phyloP scores from a whole-genome alignment of 768 basidiomycete species.

The Serendipita vermifera region DNA sequence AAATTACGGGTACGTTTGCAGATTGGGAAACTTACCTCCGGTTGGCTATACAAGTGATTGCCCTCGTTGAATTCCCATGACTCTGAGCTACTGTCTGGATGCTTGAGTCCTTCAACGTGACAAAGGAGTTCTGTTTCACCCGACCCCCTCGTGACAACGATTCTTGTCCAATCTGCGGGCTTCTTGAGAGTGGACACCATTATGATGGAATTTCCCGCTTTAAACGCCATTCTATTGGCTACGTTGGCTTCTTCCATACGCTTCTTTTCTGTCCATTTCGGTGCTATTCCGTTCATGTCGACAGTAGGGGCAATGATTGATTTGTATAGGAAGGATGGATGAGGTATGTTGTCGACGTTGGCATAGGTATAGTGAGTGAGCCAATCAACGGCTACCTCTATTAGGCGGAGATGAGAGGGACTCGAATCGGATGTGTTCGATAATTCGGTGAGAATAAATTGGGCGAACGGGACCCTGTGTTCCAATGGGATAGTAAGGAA shows the following conservation, averaged over 20 bases:
- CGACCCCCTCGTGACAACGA: constrained; percentile 71
- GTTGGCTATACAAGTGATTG: no score
- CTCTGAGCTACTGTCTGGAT: no score
- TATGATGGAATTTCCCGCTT: constrained; percentile 70
- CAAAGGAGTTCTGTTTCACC: constrained; percentile 77
- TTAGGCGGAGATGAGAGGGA: constrained; percentile 65
- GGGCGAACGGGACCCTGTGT: constrained; percentile 66
- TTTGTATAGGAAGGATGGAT: constrained; percentile 63
- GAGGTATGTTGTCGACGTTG: constrained; percentile 81
- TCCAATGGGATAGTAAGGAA: constrained; percentile 76
- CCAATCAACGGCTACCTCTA: constrained; percentile 97
- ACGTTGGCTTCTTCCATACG: no score
- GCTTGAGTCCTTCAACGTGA: no score
- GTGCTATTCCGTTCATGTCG: constrained; percentile 14
- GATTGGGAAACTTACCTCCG: no score
- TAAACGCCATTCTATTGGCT: constrained; percentile 88
- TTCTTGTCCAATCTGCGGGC: constrained; percentile 82
- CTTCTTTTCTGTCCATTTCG: no score
- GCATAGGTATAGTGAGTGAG: constrained; percentile 90
- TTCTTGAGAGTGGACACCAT: constrained; percentile 62
- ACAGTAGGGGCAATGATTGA: constrained; percentile 52
- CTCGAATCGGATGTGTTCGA: constrained; percentile 79
- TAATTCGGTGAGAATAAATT: constrained; percentile 74
- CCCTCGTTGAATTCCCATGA: no score
- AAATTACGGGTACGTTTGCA: no score